Base-by-base conservation (phyloP, 148 eudicot species). In the Diospyros lotus region DNA sequence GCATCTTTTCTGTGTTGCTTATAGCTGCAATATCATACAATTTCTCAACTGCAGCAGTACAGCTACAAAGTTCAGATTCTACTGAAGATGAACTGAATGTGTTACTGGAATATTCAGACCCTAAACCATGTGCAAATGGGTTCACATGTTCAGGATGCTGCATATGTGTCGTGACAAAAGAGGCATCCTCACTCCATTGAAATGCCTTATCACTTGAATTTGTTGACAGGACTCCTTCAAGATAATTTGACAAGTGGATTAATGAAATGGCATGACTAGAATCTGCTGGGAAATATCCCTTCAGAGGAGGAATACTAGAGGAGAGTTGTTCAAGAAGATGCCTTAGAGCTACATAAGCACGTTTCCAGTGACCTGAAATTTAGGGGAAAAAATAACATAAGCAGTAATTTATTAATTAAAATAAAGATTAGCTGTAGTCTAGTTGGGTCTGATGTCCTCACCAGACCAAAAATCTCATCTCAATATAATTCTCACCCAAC, bases 321-420 rank as follows among this genome's bases (percentile, higher is more conserved):
- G 84, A 67, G 69, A 84, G 62, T 68, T 80, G 77, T 44, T 91
- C 86, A 71, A 79, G 77, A 74, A 96, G 91, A 78, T 91, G 90
- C 48, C 70, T 78, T 65, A 96, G 68, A 77, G 91, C 86, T 66
- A 83, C 79, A 76, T 80, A 79, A 80, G 99, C 91, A 80, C 99
- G 98, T 81, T 86, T 87, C 97, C 94, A 96, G 76, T 89, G 85
- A 77, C 99, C 99, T 96, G 75, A 67, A 72, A 59, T 83, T 58
- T 84, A 66, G 54, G 40, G 50, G 64, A 73, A 75, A 42, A 59
- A 10, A 28, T 14, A 8, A 50, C 66, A 3, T 39, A 15, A 78
- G 9, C 56, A 44, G 7, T 4, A 48, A 48, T 4, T 44, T 6
- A 18, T 39, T 71, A 39, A 50, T 40, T 69, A 43, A 58, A 69